Evolutionary conservation across 495 filamentous ascomycete species (phyloP), one percentile per base, ranked within the genome.

Genomic region (Penicillium argentinense): DNA sequence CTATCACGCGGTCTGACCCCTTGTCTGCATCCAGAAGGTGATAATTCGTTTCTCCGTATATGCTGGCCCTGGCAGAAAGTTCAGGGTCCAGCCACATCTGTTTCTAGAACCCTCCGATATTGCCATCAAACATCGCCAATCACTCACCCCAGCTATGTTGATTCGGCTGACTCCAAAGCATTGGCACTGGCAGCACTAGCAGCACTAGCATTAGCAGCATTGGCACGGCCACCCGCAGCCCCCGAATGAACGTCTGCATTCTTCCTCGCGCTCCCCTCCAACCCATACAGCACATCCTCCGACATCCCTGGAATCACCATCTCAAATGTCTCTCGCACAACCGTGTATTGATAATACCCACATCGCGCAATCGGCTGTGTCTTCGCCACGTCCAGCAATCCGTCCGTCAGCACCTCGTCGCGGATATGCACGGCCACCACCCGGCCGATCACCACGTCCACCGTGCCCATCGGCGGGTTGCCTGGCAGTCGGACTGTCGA

Each of bases 281-380:
- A 32, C 27, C 68, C 64, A 42, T 62, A 62, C 19, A 64, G 45
- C 2, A 61, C 57, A 53, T 71, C 61, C 27, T 61, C 58, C 9
- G 61, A 63, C 60, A 63, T 63, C 7, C 60, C 57, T 14, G 69
- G 71, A 28, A 74, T 70, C 0, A 70, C 56, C 77, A 81, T 79
- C 13, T 79, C 73, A 57, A 80, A 79, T 9, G 72, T 74, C 46
- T 79, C 67, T 29, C 58, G 51, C 9, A 79, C 56, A 24, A 73
- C 74, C 5, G 72, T 63, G 58, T 82, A 83, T 61, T 83, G 64
- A 54, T 74, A 74, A 46, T 83, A 83, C 30, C 79, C 79, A 60
- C 74, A 79, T 19, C 80, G 57, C n/a, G 80, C 79, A 62, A 84
- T 78, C 19, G 78, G 77, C 60, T 63, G 56, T 21, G 73, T 76